Conservation (phyloP, 2,329 filamentous ascomycete genomes). For the Trichoderma sp. region DNA sequence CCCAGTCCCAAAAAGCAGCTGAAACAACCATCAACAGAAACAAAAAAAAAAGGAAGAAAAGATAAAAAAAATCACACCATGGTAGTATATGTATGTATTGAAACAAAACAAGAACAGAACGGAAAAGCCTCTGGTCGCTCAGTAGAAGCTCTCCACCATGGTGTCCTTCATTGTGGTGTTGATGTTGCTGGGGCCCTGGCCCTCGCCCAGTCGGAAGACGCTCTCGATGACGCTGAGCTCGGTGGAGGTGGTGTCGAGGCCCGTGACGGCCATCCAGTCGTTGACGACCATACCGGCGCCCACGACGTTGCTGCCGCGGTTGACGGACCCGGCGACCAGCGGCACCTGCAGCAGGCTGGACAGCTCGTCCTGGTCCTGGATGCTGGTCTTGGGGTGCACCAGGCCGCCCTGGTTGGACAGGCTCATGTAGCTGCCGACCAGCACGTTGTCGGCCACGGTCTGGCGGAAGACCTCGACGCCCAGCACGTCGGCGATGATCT, state of each 20-base stretch:
- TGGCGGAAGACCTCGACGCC: conserved; percentile 90
- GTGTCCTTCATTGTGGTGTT: conserved; percentile 90
- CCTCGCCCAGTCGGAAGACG: conserved; percentile 92
- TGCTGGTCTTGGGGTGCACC: conserved; percentile 94
- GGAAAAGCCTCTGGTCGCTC: conserved; percentile 29
- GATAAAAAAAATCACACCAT: background rate
- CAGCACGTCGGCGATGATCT: conserved; percentile 94
- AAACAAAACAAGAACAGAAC: background rate
- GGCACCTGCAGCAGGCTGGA: conserved; percentile 92
- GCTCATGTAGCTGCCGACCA: conserved; percentile 95
- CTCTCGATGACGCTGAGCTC: conserved; percentile 95
- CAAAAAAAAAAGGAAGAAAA: too few species aligned
- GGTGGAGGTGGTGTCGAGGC: conserved; percentile 93
- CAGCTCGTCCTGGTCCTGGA: conserved; percentile 97
- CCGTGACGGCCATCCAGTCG: conserved; percentile 95
- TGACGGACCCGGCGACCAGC: conserved; percentile 90
- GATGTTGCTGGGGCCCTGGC: conserved; percentile 74
- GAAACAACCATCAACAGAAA: conserved; percentile 3
- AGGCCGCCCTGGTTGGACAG: conserved; percentile 95
- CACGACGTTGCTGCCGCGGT: conserved; percentile 91
- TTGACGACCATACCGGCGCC: conserved; percentile 67
- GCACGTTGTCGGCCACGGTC: conserved; percentile 94
- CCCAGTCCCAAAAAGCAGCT: conserved; percentile 2
- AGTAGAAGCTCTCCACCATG: conserved; percentile 99
- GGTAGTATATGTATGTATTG: background rate